phyloP scores from a whole-genome alignment of 1,284 basidiomycete species.

The Paramarasmius palmivorus region DNA sequence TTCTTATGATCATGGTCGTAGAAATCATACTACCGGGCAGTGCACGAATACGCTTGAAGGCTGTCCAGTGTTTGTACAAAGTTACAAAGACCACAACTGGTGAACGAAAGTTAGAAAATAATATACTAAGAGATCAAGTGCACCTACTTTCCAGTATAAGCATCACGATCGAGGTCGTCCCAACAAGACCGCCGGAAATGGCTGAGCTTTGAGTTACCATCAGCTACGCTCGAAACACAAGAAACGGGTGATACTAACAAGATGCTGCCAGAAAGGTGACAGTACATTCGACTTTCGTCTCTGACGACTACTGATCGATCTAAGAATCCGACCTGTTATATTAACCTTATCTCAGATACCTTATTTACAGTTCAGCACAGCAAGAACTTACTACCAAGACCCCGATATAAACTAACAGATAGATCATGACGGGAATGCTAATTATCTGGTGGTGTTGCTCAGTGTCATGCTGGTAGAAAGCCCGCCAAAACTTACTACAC shows the following conservation, averaged over 20 bases:
- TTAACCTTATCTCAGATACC: not conserved
- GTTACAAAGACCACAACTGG: not conserved
- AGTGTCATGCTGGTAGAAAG: too few species aligned
- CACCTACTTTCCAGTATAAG: not conserved
- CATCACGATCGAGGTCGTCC: too few species aligned
- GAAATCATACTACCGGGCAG: not conserved
- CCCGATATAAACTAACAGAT: not conserved
- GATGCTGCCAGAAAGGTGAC: not conserved
- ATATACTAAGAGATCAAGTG: too few species aligned
- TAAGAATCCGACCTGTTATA: not conserved
- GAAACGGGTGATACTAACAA: slow-evolving; percentile 1
- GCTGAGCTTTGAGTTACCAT: too few species aligned
- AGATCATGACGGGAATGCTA: not conserved
- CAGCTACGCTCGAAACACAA: not conserved
- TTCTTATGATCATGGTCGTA: not conserved
- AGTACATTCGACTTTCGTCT: not conserved
- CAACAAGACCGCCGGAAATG: too few species aligned
- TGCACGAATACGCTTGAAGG: not conserved
- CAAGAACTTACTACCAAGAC: not conserved
- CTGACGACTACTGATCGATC: not conserved
- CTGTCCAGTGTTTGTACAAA: not conserved
- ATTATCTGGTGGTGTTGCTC: not conserved
- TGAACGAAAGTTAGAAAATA: not conserved
- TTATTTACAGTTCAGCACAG: not conserved
- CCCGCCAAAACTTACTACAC: not conserved